Evolutionary conservation across 805 yeast genomes (phyloP).

Genomic region (Candida orba): DNA sequence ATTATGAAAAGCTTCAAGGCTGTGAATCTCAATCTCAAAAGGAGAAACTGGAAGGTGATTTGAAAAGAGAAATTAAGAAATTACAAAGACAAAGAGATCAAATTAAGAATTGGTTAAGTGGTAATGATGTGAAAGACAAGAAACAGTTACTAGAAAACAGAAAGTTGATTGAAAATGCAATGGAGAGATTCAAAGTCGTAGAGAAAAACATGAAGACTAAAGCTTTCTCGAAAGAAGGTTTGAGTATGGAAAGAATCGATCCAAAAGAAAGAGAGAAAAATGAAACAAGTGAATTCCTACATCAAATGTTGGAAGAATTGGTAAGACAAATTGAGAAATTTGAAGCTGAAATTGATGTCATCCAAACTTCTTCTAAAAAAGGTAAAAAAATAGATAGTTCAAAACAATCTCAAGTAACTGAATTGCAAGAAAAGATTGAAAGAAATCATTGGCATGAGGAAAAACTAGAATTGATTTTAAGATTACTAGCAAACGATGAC

Average conservation of each 20-base stretch:
- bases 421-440: conserved; percentile 53
- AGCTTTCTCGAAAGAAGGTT: conserved; percentile 89
- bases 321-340: conserved; percentile 72
- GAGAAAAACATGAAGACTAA: conserved; percentile 91
- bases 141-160: conserved; percentile 74
- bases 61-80: conserved; percentile 92
- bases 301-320: conserved; percentile 68
- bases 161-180: conserved; percentile 61
- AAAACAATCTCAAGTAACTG: conserved; percentile 53
- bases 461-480: conserved; percentile 69
- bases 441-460: conserved; percentile 75
- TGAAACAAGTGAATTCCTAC: conserved; percentile 64
- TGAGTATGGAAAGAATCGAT: conserved; percentile 64
- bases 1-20: conserved; percentile 76
- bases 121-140: conserved; percentile 87
- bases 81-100: conserved; percentile 91
- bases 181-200: conserved; percentile 94
- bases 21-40: conserved; percentile 83
- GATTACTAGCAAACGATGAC: conserved; percentile 72
- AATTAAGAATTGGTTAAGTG: conserved; percentile 89
- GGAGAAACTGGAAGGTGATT: conserved; percentile 86
- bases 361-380: conserved; percentile 45
- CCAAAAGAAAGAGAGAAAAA: conserved; percentile 76
- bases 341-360: conserved; percentile 61
- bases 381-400: conserved; percentile 50